These are phyloP conservation scores for Trypanosoma rangeli DNA, from an alignment of 208 protist genomes.

Conservation along the genomic window DNA sequence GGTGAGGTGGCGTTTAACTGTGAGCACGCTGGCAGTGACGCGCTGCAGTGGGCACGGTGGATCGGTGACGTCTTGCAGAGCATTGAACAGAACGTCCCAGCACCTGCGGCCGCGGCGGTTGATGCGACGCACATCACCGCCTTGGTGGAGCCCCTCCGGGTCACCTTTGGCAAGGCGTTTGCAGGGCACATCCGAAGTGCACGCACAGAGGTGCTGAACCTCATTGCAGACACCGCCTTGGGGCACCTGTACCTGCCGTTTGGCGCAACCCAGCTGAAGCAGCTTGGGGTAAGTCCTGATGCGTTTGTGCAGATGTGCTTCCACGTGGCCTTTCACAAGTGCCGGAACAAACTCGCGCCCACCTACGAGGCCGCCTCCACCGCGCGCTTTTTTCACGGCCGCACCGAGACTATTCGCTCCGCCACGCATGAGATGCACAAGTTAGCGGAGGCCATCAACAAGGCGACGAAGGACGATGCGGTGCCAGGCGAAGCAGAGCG, in stretches of 20 bases:
- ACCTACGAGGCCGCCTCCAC: constrained; percentile 72
- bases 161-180: constrained; percentile 87
- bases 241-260: constrained; percentile 55
- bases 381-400: constrained; percentile 77
- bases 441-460: constrained; percentile 51
- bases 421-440: constrained; percentile 60
- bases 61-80: constrained; percentile 63
- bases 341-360: constrained; percentile 66
- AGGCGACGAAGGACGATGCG: constrained; percentile 11
- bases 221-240: constrained; percentile 67
- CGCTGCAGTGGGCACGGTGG: constrained; percentile 82
- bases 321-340: constrained; percentile 78
- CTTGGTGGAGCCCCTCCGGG: constrained; percentile 54
- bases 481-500: constrained; percentile 18
- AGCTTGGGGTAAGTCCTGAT: constrained; percentile 52
- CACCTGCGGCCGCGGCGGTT: constrained; percentile 25
- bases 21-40: constrained; percentile 76
- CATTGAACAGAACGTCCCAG: constrained; percentile 17
- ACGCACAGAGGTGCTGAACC: constrained; percentile 56
- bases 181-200: constrained; percentile 75
- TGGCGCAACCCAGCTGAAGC: constrained; percentile 43
- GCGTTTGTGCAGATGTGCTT: constrained; percentile 89
- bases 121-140: constrained; percentile 33
- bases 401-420: constrained; percentile 77
- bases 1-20: constrained; percentile 88